Base-by-base conservation (phyloP, 805 yeast species). In the Osmozyma mogii region DNA sequence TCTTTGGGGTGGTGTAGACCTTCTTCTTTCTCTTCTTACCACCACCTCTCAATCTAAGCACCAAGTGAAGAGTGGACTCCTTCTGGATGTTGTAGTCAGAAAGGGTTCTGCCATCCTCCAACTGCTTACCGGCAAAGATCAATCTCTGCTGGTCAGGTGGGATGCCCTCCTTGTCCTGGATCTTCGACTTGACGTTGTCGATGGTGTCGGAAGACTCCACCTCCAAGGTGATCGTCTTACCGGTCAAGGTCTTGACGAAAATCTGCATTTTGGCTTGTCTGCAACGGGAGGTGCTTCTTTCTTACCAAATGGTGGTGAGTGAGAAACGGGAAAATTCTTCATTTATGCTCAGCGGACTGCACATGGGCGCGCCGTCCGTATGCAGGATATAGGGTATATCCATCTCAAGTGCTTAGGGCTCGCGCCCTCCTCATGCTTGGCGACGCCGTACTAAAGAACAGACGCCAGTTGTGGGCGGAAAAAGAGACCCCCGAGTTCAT, bases 1-100 rank as follows among this genome's bases (percentile, higher is more conserved):
- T 94, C 88, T 92, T 92, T 78, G 98, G 98, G 65, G 97, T 89
- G 75, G 97, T 89, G 89, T 89, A 92, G 66, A 87, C 96, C 94
- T 89, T 89, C 96, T 92, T 92, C 92, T 92, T 92, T 81, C 95
- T 89, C 92, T 92, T 92, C 84, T 88, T 92, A 66, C 69, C 70
- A 43, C 47, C 47, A 77, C 94, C 96, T 78, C 96, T 84, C 70
- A 87, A 80, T 80, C 96, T 88, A 46, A 88, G 75, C 53, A 88
- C 96, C 68, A 88, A 77, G 67, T 88, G 96, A 37, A 89, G 70
- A 47, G 98, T 89, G 43, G 98, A 89, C 77, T 89, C 98, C 83
- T 89, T 89, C 75, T 89, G 97, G 73, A 89, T 92, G 87, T 89
- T 89, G 94, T 92, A 92, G 77, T 89, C 97, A 50, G 95, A 83